A percentile compares a stretch with the other conserved stretches of the same genome.
Evolutionary conservation across 2,329 filamentous ascomycete species (phyloP).

Genomic region (Ascochyta clinopodiicola): DNA sequence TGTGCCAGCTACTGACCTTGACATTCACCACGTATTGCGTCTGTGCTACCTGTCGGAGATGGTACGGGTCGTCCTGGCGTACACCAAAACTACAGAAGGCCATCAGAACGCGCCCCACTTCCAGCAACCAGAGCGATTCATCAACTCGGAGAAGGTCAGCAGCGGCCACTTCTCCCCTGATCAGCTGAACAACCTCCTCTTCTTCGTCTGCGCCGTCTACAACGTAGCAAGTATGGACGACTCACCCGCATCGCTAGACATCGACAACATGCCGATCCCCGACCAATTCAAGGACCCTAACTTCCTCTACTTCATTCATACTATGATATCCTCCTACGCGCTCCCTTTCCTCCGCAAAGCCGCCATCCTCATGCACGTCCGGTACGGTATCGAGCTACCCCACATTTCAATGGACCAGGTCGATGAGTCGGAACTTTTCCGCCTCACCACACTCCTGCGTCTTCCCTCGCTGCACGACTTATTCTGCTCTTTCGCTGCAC

Average conservation of each 20-base stretch:
- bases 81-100: constrained; percentile 38
- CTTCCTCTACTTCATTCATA: constrained; percentile 47
- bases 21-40: constrained; percentile 79
- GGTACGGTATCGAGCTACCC: constrained; percentile 87
- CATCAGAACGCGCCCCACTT: constrained; percentile 15
- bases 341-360: constrained; percentile 89
- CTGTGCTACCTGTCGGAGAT: constrained; percentile 92
- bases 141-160: constrained; percentile 35
- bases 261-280: constrained; percentile 34
- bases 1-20: constrained; percentile 70
- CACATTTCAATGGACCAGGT: constrained; percentile 62
- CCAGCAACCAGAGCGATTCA: constrained; percentile 30
- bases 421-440: constrained; percentile 78
- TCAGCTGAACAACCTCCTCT: constrained; percentile 39
- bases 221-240: constrained; percentile 35
- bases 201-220: constrained; percentile 43
- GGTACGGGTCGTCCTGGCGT: constrained; percentile 75
- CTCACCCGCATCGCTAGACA: constrained; percentile 31
- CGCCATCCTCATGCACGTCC: constrained; percentile 82
- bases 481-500: constrained; percentile 63
- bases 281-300: constrained; percentile 35
- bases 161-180: constrained; percentile 31
- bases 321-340: constrained; percentile 76
- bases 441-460: constrained; percentile 76
- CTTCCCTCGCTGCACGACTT: constrained; percentile 82